These are phyloP conservation scores for Irpex sp. DNA, from an alignment of 1,284 basidiomycete species.

Conservation along the genomic window DNA sequence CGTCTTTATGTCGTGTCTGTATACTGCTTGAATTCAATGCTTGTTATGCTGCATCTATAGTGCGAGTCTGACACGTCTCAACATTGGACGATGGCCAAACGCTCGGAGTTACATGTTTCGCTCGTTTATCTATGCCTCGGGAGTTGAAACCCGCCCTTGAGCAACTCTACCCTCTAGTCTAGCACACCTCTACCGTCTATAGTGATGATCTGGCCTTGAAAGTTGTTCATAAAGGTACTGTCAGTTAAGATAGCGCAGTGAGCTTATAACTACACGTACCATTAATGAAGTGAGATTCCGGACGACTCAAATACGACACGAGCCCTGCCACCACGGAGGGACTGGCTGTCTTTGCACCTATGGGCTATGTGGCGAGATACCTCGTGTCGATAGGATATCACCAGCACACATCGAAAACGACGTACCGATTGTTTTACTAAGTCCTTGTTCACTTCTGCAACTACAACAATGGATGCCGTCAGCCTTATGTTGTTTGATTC, in stretches of 20 bases:
- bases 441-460: not conserved
- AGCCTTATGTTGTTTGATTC: not conserved
- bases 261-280: slow-evolving; percentile 5
- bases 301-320: slow-evolving; percentile 10
- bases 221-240: not conserved
- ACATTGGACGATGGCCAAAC: too few species aligned
- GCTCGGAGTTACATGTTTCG: too few species aligned
- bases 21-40: not conserved
- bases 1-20: not conserved
- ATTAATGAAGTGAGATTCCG: slow-evolving; percentile 12
- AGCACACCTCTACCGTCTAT: not conserved
- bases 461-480: not conserved
- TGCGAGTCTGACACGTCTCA: too few species aligned
- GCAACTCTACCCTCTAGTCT: not conserved
- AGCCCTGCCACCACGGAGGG: slow-evolving; percentile 10
- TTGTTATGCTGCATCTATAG: not conserved
- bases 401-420: not conserved
- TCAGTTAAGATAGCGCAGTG: not conserved
- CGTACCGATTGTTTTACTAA: not conserved
- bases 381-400: not conserved
- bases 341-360: slow-evolving; percentile 2
- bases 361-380: not conserved
- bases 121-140: too few species aligned
- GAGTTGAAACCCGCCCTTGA: too few species aligned
- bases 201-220: slow-evolving; percentile 3